phyloP scores from a whole-genome alignment of 1,284 basidiomycete species.

The Apiotrichum domesticum region DNA sequence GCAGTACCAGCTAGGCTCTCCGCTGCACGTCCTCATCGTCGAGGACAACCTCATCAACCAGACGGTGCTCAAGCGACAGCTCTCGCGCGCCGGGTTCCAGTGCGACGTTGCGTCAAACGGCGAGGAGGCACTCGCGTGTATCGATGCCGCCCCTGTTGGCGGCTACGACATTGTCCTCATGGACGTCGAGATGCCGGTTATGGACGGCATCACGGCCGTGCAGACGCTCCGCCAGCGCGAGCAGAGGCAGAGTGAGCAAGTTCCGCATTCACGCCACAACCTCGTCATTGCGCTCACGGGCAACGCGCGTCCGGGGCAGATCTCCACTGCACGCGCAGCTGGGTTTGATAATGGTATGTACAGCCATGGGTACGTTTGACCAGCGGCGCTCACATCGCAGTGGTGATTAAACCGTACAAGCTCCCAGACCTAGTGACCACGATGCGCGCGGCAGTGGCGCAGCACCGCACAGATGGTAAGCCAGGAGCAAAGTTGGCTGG shows the following conservation, averaged over 20 bases:
- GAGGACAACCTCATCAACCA: conserved; percentile 50
- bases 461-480: neutral
- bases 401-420: conserved; percentile 15
- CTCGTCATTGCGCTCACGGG: conserved; percentile 44
- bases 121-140: conserved; percentile 38
- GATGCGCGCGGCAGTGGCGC: neutral
- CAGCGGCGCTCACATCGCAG: neutral
- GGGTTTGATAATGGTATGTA: conserved; percentile 29
- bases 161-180: conserved; percentile 26
- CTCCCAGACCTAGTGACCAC: neutral
- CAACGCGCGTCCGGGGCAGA: conserved; percentile 37
- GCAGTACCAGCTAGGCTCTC: no score
- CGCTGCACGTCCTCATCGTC: conserved; percentile 34
- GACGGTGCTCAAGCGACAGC: conserved; percentile 46
- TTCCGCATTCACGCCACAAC: neutral
- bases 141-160: neutral
- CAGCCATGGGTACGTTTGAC: neutral
- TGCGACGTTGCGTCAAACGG: conserved; percentile 45
- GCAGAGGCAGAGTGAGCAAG: conserved; percentile 4
- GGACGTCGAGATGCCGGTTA: conserved; percentile 38
- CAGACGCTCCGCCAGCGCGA: conserved; percentile 33
- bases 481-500: no score
- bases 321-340: conserved; percentile 25
- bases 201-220: conserved; percentile 44
- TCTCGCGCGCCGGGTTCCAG: conserved; percentile 40